These are phyloP conservation scores for Isoetes taiwanensis DNA, from an alignment of 75 land plant genomes.

Conservation along the genomic window DNA sequence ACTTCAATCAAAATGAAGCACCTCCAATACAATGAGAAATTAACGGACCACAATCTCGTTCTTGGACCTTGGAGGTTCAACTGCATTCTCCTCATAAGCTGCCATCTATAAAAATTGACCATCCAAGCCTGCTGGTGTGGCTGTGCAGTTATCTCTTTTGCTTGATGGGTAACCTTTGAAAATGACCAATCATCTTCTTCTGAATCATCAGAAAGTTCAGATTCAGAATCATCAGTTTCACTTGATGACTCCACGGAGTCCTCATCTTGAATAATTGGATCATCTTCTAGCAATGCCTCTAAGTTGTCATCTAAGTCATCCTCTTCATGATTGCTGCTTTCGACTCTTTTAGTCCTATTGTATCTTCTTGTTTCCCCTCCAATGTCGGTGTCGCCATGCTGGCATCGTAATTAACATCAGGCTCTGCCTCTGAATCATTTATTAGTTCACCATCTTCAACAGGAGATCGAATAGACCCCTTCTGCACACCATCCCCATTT, in stretches of 20 bases:
- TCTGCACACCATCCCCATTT: conserved; percentile 1
- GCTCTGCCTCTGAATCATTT: no score
- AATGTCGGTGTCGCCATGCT: not conserved
- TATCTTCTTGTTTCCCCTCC: not conserved
- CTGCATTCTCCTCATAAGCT: conserved; percentile 27
- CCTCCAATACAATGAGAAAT: not conserved
- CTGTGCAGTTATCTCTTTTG: not conserved
- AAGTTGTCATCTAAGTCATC: conserved; percentile 9
- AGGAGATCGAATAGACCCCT: not conserved
- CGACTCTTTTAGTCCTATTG: no score
- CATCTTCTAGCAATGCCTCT: conserved; percentile 13
- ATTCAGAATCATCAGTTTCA: conserved; percentile 8
- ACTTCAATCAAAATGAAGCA: not conserved
- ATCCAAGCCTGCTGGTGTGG: not conserved
- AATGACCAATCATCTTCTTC: conserved; percentile 9
- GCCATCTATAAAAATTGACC: not conserved
- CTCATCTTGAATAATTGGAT: not conserved
- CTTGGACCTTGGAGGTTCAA: conserved; percentile 13
- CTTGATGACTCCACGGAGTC: not conserved
- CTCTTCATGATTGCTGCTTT: conserved; percentile 21
- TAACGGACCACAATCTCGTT: not conserved
- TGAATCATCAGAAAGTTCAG: conserved; percentile 15
- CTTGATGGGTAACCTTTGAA: not conserved
- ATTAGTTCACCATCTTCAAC: no score
- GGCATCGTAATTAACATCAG: no score